These are phyloP conservation scores for Apocynum venetum DNA, from an alignment of 257 asterid genomes.

Conservation along the genomic window DNA sequence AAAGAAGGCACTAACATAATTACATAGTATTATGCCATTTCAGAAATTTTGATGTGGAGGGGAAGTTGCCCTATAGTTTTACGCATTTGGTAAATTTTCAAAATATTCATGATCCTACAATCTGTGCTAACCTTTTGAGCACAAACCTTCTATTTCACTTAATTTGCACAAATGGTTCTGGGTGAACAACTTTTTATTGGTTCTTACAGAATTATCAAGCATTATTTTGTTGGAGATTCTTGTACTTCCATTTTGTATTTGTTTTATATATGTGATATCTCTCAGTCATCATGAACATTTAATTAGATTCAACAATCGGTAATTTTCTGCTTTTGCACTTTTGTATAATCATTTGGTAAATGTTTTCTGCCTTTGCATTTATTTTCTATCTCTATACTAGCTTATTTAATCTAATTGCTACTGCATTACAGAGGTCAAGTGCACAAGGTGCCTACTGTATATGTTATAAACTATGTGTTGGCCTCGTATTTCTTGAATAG, in stretches of 20 bases:
- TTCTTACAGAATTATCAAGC: not conserved
- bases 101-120: not conserved
- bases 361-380: not conserved
- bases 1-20: not conserved
- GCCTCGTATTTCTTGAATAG: not conserved
- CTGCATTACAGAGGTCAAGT: not conserved
- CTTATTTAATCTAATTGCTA: not conserved
- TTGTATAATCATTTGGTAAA: not conserved
- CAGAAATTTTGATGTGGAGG: not conserved
- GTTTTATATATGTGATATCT: not conserved
- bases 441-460: not conserved
- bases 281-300: not conserved
- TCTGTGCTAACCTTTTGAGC: not conserved
- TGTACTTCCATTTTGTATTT: not conserved
- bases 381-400: not conserved
- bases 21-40: not conserved
- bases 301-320: not conserved
- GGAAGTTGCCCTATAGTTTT: not conserved
- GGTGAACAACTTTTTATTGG: not conserved
- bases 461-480: not conserved
- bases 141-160: not conserved
- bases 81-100: not conserved
- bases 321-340: not conserved
- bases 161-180: not conserved
- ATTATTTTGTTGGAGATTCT: not conserved